These are phyloP conservation scores for Nakazawaea wyomingensis DNA, from an alignment of 805 yeast genomes.

Conservation along the genomic window DNA sequence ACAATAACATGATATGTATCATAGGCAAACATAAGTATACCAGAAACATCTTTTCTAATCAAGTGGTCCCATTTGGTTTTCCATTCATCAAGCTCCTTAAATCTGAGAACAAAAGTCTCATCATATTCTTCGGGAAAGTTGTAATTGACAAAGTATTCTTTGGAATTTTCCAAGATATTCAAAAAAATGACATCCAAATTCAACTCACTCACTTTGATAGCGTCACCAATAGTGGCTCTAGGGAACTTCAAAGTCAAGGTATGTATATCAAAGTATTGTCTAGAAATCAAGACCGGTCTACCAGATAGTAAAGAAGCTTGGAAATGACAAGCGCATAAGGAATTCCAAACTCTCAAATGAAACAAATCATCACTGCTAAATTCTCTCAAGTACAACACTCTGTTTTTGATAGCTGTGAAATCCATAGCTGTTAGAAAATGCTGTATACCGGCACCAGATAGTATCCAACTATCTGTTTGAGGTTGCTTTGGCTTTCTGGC, in stretches of 20 bases:
- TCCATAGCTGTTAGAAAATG: slow-evolving; percentile 43
- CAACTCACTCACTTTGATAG: slow-evolving; percentile 46
- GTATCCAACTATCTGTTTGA: slow-evolving; percentile 46
- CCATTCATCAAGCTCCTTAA: slow-evolving; percentile 42
- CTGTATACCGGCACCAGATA: slow-evolving; percentile 48
- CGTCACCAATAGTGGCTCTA: slow-evolving; percentile 47
- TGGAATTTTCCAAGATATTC: slow-evolving; percentile 17
- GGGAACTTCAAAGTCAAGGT: slow-evolving; percentile 42
- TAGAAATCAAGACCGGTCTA: slow-evolving; percentile 35
- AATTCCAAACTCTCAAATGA: slow-evolving; percentile 49
- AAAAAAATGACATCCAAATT: slow-evolving; percentile 29
- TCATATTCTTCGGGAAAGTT: neutral
- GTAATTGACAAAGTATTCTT: slow-evolving; percentile 7
- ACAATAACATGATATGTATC: slow-evolving; percentile 42
- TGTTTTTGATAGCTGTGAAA: slow-evolving; percentile 34
- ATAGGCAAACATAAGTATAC: slow-evolving; percentile 40
- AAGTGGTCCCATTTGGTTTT: slow-evolving; percentile 37
- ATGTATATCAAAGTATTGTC: slow-evolving; percentile 36
- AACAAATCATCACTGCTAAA: slow-evolving; percentile 37
- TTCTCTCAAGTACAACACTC: slow-evolving; percentile 24
- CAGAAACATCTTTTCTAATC: slow-evolving; percentile 43
- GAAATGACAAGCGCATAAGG: slow-evolving; percentile 46
- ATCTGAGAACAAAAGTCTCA: slow-evolving; percentile 15
- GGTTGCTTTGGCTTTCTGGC: slow-evolving; percentile 50
- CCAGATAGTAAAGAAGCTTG: slow-evolving; percentile 48